phyloP scores from a whole-genome alignment of 1,284 basidiomycete genomes.

The Pholiota adiposa region DNA sequence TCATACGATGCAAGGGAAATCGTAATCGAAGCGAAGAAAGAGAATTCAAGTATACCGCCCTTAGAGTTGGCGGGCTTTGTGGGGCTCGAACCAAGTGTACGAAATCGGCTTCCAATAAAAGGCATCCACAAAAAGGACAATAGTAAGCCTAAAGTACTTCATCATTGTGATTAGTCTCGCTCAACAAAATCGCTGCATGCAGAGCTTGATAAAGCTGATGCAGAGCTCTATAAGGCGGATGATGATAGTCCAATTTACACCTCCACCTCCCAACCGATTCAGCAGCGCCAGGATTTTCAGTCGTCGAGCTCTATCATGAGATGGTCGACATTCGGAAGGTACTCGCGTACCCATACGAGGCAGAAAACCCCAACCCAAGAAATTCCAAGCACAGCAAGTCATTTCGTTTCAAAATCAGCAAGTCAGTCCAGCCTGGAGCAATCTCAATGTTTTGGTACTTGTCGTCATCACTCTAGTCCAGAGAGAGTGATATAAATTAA shows the following conservation, averaged over 20 bases:
- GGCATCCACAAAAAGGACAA: constrained; percentile 13
- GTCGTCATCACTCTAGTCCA: neutral
- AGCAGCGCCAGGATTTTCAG: neutral
- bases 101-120: constrained; percentile 11
- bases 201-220: constrained; percentile 6
- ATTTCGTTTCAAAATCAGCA: constrained; percentile 13
- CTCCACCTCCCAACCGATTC: neutral
- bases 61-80: constrained; percentile 15
- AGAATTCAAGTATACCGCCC: neutral
- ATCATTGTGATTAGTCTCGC: neutral
- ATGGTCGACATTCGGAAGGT: constrained; percentile 30
- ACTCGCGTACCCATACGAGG: constrained; percentile 2
- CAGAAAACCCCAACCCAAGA: neutral
- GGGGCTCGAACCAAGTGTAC: constrained; percentile 20
- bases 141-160: constrained; percentile 7
- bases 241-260: constrained; percentile 3
- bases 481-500: constrained; percentile 7
- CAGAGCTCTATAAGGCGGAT: neutral
- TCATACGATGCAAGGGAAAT: constrained; percentile 5
- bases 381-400: neutral
- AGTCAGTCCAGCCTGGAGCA: constrained; percentile 26
- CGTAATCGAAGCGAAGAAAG: constrained; percentile 1
- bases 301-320: constrained; percentile 15
- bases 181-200: constrained; percentile 2
- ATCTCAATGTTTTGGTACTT: constrained; percentile 15